Conservation (phyloP, 2,329 filamentous ascomycete genomes). For the Pyricularia grisea region DNA sequence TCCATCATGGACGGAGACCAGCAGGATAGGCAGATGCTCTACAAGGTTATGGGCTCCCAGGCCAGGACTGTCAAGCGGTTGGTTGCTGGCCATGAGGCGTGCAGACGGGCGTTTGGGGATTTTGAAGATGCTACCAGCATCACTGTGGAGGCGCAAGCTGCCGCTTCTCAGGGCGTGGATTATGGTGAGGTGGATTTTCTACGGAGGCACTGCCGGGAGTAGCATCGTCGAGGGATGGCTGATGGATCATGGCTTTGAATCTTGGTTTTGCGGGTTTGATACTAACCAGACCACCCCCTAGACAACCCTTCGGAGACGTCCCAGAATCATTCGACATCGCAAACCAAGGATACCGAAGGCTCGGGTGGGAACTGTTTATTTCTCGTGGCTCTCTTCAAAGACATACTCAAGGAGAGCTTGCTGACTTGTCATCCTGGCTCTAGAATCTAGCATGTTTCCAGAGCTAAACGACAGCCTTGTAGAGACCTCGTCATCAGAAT, state of each 20-base stretch:
- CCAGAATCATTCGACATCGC: too few species aligned
- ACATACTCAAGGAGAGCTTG: neutral
- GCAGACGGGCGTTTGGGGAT: neutral
- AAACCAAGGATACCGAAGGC: neutral
- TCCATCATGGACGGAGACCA: neutral
- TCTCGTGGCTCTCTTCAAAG: neutral
- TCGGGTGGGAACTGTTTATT: neutral
- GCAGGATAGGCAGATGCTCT: neutral
- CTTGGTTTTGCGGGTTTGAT: too few species aligned
- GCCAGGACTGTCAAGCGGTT: neutral
- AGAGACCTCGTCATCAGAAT: neutral
- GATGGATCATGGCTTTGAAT: too few species aligned
- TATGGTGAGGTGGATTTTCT: neutral
- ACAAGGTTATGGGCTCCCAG: neutral
- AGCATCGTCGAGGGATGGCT: too few species aligned
- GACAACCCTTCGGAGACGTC: too few species aligned
- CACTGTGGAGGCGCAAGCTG: neutral
- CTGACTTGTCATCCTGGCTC: neutral
- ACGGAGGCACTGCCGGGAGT: too few species aligned
- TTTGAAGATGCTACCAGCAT: neutral
- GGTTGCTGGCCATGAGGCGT: neutral
- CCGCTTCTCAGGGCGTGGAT: neutral
- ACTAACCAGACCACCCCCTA: neutral
- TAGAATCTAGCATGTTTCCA: neutral
- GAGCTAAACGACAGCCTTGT: neutral